Conservation (phyloP, 2,329 filamentous ascomycete genomes). For the Neofusicoccum parvum region DNA sequence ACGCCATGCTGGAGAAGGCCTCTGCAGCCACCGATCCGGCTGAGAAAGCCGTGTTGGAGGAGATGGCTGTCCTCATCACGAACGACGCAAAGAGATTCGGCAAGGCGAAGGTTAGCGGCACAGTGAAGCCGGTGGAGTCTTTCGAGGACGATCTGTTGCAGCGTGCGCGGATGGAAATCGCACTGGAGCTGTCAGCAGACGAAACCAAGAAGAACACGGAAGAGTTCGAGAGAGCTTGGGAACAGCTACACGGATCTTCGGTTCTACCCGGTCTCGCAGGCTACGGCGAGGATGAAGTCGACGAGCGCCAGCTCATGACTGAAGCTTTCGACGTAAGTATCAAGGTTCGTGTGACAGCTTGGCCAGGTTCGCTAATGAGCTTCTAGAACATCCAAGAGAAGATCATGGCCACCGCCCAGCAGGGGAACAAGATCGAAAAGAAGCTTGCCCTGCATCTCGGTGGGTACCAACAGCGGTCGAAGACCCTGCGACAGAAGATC, state of each 20-base stretch:
- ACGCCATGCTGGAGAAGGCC: slow-evolving; percentile 66
- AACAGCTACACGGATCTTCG: slow-evolving; percentile 48
- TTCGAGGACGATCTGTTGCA: slow-evolving; percentile 74
- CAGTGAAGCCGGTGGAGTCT: slow-evolving; percentile 59
- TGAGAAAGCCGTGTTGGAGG: slow-evolving; percentile 71
- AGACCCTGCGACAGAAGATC: slow-evolving; percentile 79
- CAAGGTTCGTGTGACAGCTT: neutral
- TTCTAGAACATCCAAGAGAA: slow-evolving; percentile 68
- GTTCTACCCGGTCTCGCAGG: slow-evolving; percentile 77
- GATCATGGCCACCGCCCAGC: slow-evolving; percentile 73
- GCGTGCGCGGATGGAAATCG: slow-evolving; percentile 74
- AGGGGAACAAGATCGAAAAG: slow-evolving; percentile 88
- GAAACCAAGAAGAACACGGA: slow-evolving; percentile 54
- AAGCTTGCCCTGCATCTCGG: slow-evolving; percentile 85
- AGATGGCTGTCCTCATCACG: slow-evolving; percentile 78
- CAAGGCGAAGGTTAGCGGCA: slow-evolving; percentile 65
- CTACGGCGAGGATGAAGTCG: slow-evolving; percentile 76
- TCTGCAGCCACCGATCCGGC: slow-evolving; percentile 63
- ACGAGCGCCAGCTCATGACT: slow-evolving; percentile 66
- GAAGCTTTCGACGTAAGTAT: slow-evolving; percentile 71
- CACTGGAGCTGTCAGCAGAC: slow-evolving; percentile 64
- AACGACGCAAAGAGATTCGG: slow-evolving; percentile 80
- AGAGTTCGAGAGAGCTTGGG: slow-evolving; percentile 56
- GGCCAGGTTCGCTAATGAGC: slow-evolving; percentile 9
- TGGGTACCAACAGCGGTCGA: slow-evolving; percentile 85